Conservation (phyloP, 228 moss, liverwort and hornwort genomes). For the Sphagnum magellanicum region DNA sequence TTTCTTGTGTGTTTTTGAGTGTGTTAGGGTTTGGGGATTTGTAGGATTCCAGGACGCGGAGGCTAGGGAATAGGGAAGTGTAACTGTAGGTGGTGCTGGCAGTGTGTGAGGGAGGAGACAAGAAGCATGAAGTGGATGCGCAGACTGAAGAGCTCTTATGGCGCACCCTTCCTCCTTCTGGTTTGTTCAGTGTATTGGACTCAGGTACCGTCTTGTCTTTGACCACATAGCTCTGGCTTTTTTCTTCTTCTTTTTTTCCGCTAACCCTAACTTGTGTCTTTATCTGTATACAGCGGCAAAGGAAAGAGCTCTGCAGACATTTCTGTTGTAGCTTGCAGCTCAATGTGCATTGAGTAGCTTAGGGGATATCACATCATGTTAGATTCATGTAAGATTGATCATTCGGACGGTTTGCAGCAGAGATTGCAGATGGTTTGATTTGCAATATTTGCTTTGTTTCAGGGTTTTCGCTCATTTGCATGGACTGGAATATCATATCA, state of each 20-base stretch:
- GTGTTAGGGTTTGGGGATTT: too few relatives aligned
- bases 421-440: background rate
- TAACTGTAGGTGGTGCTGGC: too few relatives aligned
- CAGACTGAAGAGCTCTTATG: constrained; percentile 9
- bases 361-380: too few relatives aligned
- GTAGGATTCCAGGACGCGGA: too few relatives aligned
- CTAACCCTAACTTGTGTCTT: background rate
- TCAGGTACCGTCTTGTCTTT: background rate
- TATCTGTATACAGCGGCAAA: background rate
- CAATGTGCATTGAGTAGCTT: too few relatives aligned
- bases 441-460: background rate
- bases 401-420: background rate
- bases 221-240: background rate
- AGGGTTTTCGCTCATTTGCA: constrained; percentile 12
- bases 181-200: constrained; percentile 12
- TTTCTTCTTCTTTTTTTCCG: background rate
- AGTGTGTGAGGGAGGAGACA: too few relatives aligned
- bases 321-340: too few relatives aligned
- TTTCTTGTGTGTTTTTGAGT: too few relatives aligned
- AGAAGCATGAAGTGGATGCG: constrained; percentile 16
- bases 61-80: too few relatives aligned
- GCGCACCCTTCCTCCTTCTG: constrained; percentile 2
- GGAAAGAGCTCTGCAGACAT: too few relatives aligned
- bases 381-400: background rate
- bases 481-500: constrained; percentile 9